Percentiles rank a stretch among this genome's conserved stretches.
These are phyloP conservation scores for Calamus simplicifolius DNA, from an alignment of 176 grass and related monocot genomes.

Conservation along the genomic window DNA sequence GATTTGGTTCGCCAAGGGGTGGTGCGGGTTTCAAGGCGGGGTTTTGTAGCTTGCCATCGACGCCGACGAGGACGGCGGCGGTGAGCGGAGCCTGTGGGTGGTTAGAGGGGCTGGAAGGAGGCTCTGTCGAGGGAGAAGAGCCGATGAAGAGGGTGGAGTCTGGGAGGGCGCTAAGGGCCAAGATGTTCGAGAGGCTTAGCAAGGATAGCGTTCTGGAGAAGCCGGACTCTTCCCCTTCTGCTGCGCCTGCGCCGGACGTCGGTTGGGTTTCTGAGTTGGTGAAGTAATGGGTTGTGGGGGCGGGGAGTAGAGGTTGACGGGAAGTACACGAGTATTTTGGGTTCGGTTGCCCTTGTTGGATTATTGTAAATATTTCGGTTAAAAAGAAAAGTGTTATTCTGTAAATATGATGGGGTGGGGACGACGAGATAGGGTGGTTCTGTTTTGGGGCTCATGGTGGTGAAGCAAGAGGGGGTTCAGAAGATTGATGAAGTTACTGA, in stretches of 20 bases:
- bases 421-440: conserved; percentile 39
- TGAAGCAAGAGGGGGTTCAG: neutral
- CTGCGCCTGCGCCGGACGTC: conserved; percentile 35
- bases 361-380: neutral
- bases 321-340: conserved; percentile 1
- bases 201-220: conserved; percentile 25
- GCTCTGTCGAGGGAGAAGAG: conserved; percentile 34
- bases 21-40: conserved; percentile 10
- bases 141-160: conserved; percentile 72
- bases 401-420: conserved; percentile 25
- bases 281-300: conserved; percentile 29
- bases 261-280: conserved; percentile 78
- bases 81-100: neutral
- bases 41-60: conserved; percentile 58
- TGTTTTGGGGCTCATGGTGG: conserved; percentile 58
- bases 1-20: conserved; percentile 34
- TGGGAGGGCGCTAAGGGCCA: conserved; percentile 51
- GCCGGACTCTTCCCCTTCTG: neutral
- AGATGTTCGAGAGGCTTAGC: conserved; percentile 66
- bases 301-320: neutral
- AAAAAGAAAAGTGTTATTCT: neutral
- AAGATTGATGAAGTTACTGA: conserved; percentile 1
- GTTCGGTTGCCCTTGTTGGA: too few species aligned
- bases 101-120: neutral
- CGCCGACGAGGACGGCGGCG: conserved; percentile 23